Conservation (phyloP, 129 eudicot genomes). For the Helianthus tuberosus region DNA sequence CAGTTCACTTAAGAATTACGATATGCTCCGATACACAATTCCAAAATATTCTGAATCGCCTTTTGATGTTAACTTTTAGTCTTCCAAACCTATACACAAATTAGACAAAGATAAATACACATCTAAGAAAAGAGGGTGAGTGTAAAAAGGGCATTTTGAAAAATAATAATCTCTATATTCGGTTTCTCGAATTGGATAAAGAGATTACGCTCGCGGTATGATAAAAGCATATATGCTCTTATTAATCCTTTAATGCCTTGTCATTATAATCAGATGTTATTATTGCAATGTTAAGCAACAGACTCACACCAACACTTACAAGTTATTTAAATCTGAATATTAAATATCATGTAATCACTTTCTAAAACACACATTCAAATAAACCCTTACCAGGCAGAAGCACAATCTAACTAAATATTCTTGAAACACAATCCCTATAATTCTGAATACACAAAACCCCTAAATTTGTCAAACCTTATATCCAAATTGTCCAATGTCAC, state of each 20-base stretch:
- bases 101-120: not conserved
- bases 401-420: slow-evolving; percentile 20
- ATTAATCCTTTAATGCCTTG: not conserved
- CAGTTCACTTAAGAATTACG: slow-evolving; percentile 9
- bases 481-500: not conserved
- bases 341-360: not conserved
- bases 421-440: not conserved
- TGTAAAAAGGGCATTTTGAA: not conserved
- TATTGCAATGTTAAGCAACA: not conserved
- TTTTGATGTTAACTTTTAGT: slow-evolving; percentile 21
- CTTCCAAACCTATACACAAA: slow-evolving; percentile 41
- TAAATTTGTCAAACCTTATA: slow-evolving; percentile 3
- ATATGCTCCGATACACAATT: slow-evolving; percentile 9
- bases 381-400: not conserved
- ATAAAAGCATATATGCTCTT: not conserved
- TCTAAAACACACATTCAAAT: not conserved
- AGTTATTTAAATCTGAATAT: not conserved
- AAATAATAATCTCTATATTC: not conserved
- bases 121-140: not conserved
- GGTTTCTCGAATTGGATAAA: not conserved
- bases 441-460: slow-evolving; percentile 8
- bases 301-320: not conserved
- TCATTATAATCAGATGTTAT: not conserved
- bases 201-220: not conserved
- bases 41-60: slow-evolving; percentile 7